Evolutionary conservation across 2,329 filamentous ascomycete species (phyloP).

Genomic region (Clarireedia hainanense): DNA sequence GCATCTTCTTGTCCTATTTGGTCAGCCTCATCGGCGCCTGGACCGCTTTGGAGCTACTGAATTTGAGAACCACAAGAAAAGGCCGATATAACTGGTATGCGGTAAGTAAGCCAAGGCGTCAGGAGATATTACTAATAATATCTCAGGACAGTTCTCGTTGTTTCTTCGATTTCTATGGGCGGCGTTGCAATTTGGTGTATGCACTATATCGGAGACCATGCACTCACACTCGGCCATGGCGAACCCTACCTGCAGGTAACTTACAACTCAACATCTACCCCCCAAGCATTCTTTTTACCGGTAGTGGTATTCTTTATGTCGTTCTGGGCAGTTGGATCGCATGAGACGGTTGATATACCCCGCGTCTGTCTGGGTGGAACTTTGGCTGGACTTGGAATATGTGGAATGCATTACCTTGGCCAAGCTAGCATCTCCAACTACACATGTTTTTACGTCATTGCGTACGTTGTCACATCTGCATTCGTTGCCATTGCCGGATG

Average conservation of each 20-base stretch:
- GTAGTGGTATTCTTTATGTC: conserved; percentile 66
- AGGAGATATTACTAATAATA: background rate
- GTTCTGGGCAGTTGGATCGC: conserved; percentile 60
- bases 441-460: conserved; percentile 51
- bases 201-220: conserved; percentile 78
- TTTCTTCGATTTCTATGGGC: conserved; percentile 63
- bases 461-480: conserved; percentile 54
- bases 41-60: conserved; percentile 75
- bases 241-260: conserved; percentile 57
- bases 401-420: conserved; percentile 84
- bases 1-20: conserved; percentile 60
- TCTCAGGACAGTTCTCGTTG: conserved; percentile 51
- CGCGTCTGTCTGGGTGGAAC: conserved; percentile 56
- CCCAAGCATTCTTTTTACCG: conserved; percentile 72
- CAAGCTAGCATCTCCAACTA: conserved; percentile 79
- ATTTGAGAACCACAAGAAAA: conserved; percentile 62
- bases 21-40: conserved; percentile 68
- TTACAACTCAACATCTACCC: conserved; percentile 66
- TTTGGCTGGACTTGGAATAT: conserved; percentile 67
- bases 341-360: conserved; percentile 48
- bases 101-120: background rate
- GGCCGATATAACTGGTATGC: conserved; percentile 63
- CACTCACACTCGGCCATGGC: conserved; percentile 62
- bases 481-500: conserved; percentile 68
- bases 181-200: conserved; percentile 69